Base-by-base conservation (phyloP, 495 filamentous ascomycete species). In the Tuber umbilicatum region DNA sequence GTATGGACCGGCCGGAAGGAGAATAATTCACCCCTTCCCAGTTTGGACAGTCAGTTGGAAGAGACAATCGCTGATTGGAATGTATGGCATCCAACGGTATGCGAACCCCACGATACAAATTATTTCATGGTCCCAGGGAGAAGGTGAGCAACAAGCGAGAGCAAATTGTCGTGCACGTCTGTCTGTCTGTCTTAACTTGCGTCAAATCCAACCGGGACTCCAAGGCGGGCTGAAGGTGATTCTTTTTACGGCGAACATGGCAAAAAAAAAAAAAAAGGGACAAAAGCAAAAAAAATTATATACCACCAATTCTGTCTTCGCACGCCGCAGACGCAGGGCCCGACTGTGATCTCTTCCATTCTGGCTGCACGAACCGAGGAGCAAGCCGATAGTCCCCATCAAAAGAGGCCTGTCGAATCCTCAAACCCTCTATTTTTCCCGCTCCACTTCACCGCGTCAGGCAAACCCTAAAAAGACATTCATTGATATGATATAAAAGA, bases 261-360 rank as follows among this genome's bases (percentile, higher is more conserved):
- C 72, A 47, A 75, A 70, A 74, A 68, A 38, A 81, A 74, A 45
- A 67, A 68, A 38, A 77, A 73, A 55, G 43, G 42, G n/a, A 76
- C 70, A 79, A 81, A 80, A 79, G 55, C 47, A 76, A 75, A 55
- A 79, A 79, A 64, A 45, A 79, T 69, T 23, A 70, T 64, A 64
- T 9, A 16, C 50, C 69, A 74, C 77, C 75, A 74, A 72, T 79
- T 75, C 37, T 47, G 77, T 71, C 42, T 78, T 64, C 42, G 50
- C 42, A 71, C 55, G 75, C 77, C 71, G 67, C 68, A 78, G 77
- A 78, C 60, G 76, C 76, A 79, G 77, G 77, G 76, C 77, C 77
- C 43, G 70, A 45, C 45, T 70, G 47, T 72, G 72, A 77, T 77
- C 70, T 45, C 73, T 76, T 77, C 75, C 69, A 43, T 68, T 78